A percentile compares a stretch with the other conserved stretches of the same genome.
phyloP scores from a whole-genome alignment of 768 basidiomycete species.

The Asterophora parasitica region DNA sequence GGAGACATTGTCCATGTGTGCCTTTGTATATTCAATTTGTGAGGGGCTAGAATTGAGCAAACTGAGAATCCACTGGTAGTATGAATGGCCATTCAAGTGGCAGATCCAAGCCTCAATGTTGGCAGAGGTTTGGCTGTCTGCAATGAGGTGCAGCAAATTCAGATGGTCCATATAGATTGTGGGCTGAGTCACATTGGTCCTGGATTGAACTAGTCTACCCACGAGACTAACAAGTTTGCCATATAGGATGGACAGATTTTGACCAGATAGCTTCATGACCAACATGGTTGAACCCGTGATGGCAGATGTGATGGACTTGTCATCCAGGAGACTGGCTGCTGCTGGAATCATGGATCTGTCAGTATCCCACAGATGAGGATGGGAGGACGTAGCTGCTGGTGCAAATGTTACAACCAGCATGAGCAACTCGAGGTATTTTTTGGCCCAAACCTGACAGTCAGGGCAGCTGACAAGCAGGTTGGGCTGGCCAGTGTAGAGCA shows the following conservation, averaged over 20 bases:
- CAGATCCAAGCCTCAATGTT: slow-evolving; percentile 7
- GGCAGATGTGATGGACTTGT: slow-evolving; percentile 15
- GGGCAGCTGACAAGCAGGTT: neutral
- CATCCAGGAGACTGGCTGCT: slow-evolving; percentile 13
- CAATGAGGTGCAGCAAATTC: slow-evolving; percentile 18
- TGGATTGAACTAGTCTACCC: slow-evolving; percentile 8
- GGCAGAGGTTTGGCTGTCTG: slow-evolving; percentile 8
- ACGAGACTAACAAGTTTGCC: slow-evolving; percentile 21
- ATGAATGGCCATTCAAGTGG: slow-evolving; percentile 19
- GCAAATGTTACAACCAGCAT: too few species aligned
- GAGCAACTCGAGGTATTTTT: too few species aligned
- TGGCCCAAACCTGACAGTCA: too few species aligned
- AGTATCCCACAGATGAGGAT: slow-evolving; percentile 13
- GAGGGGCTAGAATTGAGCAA: neutral
- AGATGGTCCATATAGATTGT: slow-evolving; percentile 21
- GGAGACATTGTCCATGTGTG: slow-evolving; percentile 6
- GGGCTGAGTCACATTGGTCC: neutral
- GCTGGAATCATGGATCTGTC: slow-evolving; percentile 25
- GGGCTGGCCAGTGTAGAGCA: neutral
- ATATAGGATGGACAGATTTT: slow-evolving; percentile 18
- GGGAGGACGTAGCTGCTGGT: neutral
- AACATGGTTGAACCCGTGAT: slow-evolving; percentile 3
- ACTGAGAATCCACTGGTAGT: slow-evolving; percentile 21
- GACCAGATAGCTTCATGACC: slow-evolving; percentile 1
- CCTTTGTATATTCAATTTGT: slow-evolving; percentile 1